phyloP scores from a whole-genome alignment of 1,139 yeast species.

The Tardiomyces digboiensis region DNA sequence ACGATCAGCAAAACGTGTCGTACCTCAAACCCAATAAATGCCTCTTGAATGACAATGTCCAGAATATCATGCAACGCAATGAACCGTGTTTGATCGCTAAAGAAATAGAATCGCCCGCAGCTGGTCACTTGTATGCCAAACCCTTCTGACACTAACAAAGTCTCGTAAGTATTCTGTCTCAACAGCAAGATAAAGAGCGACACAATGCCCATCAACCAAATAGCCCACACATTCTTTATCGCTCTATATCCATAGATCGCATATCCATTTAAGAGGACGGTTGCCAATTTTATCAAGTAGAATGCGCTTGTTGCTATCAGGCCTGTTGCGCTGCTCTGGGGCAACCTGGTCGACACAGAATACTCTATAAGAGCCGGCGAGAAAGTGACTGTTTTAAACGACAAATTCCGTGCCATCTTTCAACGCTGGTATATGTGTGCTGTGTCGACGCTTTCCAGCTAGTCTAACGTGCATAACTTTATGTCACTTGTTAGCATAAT shows the following conservation, averaged over 20 bases:
- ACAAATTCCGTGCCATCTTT: not conserved
- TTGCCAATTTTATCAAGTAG: too few species aligned
- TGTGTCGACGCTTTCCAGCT: too few species aligned
- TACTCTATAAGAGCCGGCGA: conserved; percentile 19
- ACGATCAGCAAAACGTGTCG: conserved; percentile 43
- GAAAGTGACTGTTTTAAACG: not conserved
- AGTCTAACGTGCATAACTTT: too few species aligned
- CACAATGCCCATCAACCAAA: not conserved
- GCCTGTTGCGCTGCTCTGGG: too few species aligned
- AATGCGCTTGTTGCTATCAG: too few species aligned
- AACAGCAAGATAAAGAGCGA: conserved; percentile 4
- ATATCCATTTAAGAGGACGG: too few species aligned
- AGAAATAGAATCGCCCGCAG: conserved; percentile 12
- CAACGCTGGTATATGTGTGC: too few species aligned
- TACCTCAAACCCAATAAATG: conserved; percentile 47
- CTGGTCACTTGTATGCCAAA: conserved; percentile 23
- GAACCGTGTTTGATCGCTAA: conserved; percentile 23
- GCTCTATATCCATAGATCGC: too few species aligned
- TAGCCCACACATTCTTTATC: too few species aligned
- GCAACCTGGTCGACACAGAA: conserved; percentile 6
- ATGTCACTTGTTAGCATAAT: too few species aligned
- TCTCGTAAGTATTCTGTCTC: conserved; percentile 10
- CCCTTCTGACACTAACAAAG: conserved; percentile 19
- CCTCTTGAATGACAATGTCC: conserved; percentile 52
- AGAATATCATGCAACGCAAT: conserved; percentile 40